Conservation (phyloP, 2,329 filamentous ascomycete genomes). For the Xylaria sp. region DNA sequence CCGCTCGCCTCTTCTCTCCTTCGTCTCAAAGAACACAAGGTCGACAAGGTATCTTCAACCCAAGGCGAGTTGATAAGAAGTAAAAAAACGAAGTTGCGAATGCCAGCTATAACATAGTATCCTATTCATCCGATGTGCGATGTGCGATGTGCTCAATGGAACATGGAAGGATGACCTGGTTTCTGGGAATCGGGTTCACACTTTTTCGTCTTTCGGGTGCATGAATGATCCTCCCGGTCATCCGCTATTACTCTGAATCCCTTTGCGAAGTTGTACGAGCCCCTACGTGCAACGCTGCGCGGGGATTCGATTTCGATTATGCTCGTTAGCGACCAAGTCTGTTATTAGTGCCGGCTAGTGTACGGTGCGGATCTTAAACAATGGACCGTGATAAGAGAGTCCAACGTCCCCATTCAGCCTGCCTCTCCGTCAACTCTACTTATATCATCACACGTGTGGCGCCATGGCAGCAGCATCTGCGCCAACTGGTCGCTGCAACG, state of each 20-base stretch:
- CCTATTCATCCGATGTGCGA: slow-evolving; percentile 14
- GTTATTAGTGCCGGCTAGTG: background rate
- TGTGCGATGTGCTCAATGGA: slow-evolving; percentile 5
- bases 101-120: background rate
- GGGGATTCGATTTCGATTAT: background rate
- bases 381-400: background rate
- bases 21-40: background rate
- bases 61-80: background rate
- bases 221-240: slow-evolving; percentile 35
- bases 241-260: background rate
- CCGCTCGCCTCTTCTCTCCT: slow-evolving; percentile 12
- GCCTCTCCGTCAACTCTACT: background rate
- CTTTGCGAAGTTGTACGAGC: background rate
- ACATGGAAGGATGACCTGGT: slow-evolving; percentile 18
- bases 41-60: background rate
- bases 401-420: background rate
- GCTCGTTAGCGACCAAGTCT: background rate
- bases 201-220: slow-evolving; percentile 4
- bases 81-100: background rate
- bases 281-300: background rate
- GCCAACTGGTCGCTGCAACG: slow-evolving; percentile 12
- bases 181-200: slow-evolving; percentile 20
- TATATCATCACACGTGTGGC: slow-evolving; percentile 5
- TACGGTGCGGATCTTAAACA: background rate
- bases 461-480: slow-evolving; percentile 7